Evolutionary conservation across 352 stramenopile genomes (phyloP), one percentile per base, ranked within the genome.

Genomic region (Pythium scleroteichum): DNA sequence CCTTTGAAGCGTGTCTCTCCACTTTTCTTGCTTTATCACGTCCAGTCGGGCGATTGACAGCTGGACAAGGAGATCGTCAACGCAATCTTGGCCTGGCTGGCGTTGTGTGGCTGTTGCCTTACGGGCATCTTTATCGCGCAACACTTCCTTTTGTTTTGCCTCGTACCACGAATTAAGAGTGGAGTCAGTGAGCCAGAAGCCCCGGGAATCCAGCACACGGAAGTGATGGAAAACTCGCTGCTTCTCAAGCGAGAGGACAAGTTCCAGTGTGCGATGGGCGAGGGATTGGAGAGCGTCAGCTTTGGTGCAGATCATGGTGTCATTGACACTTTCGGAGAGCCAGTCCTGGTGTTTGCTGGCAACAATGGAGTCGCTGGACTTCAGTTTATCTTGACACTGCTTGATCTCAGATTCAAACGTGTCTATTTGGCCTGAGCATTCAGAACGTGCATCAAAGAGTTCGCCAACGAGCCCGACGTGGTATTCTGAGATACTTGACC

Each of bases 21-120:
- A 53, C 45, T 78, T 80, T 22, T 68, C 49, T 45, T 80, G 72
- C 35, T 74, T 80, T 61, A 78, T 76, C 51, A 59, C 53, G 47
- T 80, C 66, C 20, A 80, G 46, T 12, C 72, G 56, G 10, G 72
- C 66, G n/a, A 80, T 78, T 0, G 66, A 71, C 17, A 80, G 56
- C 47, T 78, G 67, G 2, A 79, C 60, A 4, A 79, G 54, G 2
- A 33, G 58, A 49, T 73, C 62, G 53, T 79, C 59, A 1, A 75
- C 59, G n/a, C 39, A 32, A 24, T 35, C 52, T 2, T n/a, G 53
- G 2, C 26, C 27, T 3, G 26, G 33, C 2, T 17, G 5, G 7
- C 1, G 9, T 35, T 39, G 47, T 2, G 24, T 56, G 1, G 38
- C 17, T 13, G 20, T 9, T n/a, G 33, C 35, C 9, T 20, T 41